Evolutionary conservation across 805 yeast genomes (phyloP).

Genomic region (Saturnispora saitoi): DNA sequence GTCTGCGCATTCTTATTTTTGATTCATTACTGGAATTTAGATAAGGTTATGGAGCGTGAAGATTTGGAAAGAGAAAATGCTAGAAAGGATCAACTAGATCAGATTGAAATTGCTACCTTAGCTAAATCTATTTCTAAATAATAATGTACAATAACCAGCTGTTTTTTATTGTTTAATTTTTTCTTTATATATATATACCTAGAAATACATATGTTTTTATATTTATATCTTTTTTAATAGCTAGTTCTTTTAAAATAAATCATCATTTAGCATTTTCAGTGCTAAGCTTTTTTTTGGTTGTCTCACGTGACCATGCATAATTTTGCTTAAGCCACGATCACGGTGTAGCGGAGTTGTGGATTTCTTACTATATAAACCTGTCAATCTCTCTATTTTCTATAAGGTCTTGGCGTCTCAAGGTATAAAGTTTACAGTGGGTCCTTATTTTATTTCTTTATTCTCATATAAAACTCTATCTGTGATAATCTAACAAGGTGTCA

Average conservation of each 20-base stretch:
- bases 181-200: neutral
- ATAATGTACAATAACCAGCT: neutral
- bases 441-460: no score
- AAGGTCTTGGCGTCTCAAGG: no score
- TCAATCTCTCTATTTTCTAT: neutral
- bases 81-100: neutral
- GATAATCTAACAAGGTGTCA: no score
- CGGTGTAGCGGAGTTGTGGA: neutral
- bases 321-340: neutral
- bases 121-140: constrained; percentile 10
- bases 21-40: constrained; percentile 27
- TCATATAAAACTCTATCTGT: no score
- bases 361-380: neutral
- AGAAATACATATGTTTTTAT: neutral
- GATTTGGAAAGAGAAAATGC: constrained; percentile 14
- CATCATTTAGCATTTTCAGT: no score
- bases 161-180: neutral
- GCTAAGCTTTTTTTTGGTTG: no score
- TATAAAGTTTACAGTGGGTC: no score
- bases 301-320: neutral
- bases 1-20: constrained; percentile 27
- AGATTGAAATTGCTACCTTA: constrained; percentile 7
- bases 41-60: constrained; percentile 23
- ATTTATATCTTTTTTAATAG: no score
- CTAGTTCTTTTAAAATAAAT: no score